Evolutionary conservation across 768 basidiomycete genomes (phyloP), one percentile per base, ranked within the genome.

Genomic region (Tricholoma saponaceum): DNA sequence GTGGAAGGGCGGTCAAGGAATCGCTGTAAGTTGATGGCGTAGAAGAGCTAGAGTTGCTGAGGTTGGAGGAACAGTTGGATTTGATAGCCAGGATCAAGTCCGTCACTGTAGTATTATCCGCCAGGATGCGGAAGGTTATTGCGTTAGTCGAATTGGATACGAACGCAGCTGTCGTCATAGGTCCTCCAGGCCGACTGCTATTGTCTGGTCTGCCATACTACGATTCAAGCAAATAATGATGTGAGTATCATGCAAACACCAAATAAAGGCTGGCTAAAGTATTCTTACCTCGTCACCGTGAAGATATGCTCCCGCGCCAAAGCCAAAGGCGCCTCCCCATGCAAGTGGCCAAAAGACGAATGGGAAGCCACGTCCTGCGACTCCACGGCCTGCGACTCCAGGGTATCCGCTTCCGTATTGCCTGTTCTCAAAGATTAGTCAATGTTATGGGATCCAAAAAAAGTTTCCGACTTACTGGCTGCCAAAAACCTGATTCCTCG

Each of bases 351-450:
- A 83, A 69, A 76, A 84, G 64, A 71, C 73, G 46, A 82, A 84
- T 2, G 82, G 83, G 62, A 84, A 83, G 1, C 74, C 74, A 1
- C 75, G 69, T 0, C 73, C 74, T 2, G 55, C 35, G n/a, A 82
- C 78, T 13, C 79, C 78, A 3, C 69, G 69, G 12, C 68, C 69
- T 3, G 63, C 26, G 12, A 69, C 28, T 0, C 76, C 76, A 30
- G 83, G 82, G 58, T 84, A 84, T 2, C 83, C 83, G 53, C 79
- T 83, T 7, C 82, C 83, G 55, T 83, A 84, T 0, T 60, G 62
- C 25, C 83, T 83, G 37, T 43, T 43, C 14, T 5, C 50, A 5
- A 12, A 43, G 13, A 10, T 61, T 32, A 61, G 30, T 5, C 32
- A 20, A n/a, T 23, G 9, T 18, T 44, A 35, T 2, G 43, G 30